Conservation (phyloP, 352 stramenopile species). For the Phytophthora citricola region DNA sequence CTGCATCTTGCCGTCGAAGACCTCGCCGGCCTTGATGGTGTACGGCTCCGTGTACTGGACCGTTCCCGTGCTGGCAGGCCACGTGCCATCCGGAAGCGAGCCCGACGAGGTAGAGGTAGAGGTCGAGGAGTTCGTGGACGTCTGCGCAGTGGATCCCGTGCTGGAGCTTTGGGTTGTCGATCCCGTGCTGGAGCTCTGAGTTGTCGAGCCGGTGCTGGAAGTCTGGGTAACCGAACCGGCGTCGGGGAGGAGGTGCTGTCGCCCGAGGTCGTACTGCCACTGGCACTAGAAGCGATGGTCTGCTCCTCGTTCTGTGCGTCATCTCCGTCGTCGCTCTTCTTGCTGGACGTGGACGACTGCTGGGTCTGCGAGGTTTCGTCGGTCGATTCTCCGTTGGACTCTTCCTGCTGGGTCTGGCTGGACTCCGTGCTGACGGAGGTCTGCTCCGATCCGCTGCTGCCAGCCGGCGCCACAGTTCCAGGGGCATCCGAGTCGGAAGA, state of each 20-base stretch:
- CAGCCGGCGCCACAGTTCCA: conserved; percentile 18
- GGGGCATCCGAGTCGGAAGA: conserved; percentile 3
- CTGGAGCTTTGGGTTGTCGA: conserved; percentile 2
- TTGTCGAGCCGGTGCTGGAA: background rate
- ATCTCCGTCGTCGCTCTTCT: background rate
- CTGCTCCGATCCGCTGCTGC: conserved; percentile 14
- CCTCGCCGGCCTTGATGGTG: conserved; percentile 40
- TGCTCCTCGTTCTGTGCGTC: conserved; percentile 1
- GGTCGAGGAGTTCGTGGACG: conserved; percentile 3
- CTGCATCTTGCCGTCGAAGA: conserved; percentile 8
- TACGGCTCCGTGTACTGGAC: conserved; percentile 27
- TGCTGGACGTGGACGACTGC: conserved; percentile 19
- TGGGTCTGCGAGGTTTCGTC: conserved; percentile 17
- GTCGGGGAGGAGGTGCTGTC: background rate
- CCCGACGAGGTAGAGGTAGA: background rate
- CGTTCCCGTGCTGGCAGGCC: conserved; percentile 16
- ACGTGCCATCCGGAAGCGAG: conserved; percentile 13
- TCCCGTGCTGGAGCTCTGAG: conserved; percentile 10
- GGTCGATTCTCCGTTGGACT: conserved; percentile 8
- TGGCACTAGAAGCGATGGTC: conserved; percentile 8
- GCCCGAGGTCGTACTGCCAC: background rate
- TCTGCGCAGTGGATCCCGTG: conserved; percentile 2
- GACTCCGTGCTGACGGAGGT: conserved; percentile 5
- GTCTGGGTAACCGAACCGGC: background rate
- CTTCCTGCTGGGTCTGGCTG: conserved; percentile 10